Conservation (phyloP, 2,329 filamentous ascomycete genomes). For the Venturia carpophila region DNA sequence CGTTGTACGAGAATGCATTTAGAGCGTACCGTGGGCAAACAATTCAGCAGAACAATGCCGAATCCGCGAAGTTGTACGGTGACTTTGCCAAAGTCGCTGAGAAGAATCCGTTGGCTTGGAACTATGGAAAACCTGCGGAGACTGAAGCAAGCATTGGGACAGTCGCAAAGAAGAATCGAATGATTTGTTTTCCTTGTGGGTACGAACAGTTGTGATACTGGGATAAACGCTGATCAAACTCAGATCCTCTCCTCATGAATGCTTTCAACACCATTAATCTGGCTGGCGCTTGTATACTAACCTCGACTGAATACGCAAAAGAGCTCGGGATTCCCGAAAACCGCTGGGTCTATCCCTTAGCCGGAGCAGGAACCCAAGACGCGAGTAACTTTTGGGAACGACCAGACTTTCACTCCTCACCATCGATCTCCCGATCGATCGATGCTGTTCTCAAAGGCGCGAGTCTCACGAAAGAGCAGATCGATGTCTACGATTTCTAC, state of each 20-base stretch:
- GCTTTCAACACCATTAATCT: slow-evolving; percentile 63
- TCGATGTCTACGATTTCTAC: slow-evolving; percentile 58
- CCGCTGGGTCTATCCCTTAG: slow-evolving; percentile 57
- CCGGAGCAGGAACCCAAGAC: slow-evolving; percentile 56
- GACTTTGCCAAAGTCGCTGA: slow-evolving; percentile 52
- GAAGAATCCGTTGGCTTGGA: slow-evolving; percentile 50
- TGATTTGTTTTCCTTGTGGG: slow-evolving; percentile 62
- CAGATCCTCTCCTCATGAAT: slow-evolving; percentile 63
- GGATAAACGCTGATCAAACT: neutral
- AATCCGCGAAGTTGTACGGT: slow-evolving; percentile 54
- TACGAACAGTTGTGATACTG: slow-evolving; percentile 15
- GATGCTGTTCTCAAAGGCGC: slow-evolving; percentile 46
- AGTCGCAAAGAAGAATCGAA: slow-evolving; percentile 50
- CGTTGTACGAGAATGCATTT: slow-evolving; percentile 58
- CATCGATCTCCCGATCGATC: slow-evolving; percentile 51
- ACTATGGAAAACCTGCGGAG: slow-evolving; percentile 40
- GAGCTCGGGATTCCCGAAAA: slow-evolving; percentile 47
- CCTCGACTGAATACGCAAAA: slow-evolving; percentile 47
- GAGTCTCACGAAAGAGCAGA: slow-evolving; percentile 40
- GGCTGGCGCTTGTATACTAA: slow-evolving; percentile 53
- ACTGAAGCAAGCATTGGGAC: slow-evolving; percentile 47
- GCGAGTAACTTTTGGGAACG: slow-evolving; percentile 55
- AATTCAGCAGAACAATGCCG: slow-evolving; percentile 47
- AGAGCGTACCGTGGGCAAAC: slow-evolving; percentile 50
- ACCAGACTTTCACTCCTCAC: slow-evolving; percentile 50